Percentiles rank a stretch among this genome's conserved stretches.
Conservation (phyloP, 768 basidiomycete genomes). For the Lentinula aciculospora region DNA sequence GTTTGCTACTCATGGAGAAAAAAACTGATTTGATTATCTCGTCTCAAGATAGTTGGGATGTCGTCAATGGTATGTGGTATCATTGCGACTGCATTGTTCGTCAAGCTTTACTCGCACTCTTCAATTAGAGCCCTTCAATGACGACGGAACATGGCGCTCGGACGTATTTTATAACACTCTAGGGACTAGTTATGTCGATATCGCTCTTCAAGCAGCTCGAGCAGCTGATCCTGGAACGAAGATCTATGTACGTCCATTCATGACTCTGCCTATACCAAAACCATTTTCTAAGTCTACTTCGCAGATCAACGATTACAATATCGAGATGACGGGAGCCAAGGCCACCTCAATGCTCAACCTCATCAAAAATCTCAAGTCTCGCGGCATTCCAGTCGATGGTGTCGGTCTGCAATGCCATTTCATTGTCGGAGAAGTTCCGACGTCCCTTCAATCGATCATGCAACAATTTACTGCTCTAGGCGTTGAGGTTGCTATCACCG, state of each 20-base stretch:
- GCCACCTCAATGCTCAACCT: constrained; percentile 51
- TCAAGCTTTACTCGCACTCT: not conserved
- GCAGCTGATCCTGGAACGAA: constrained; percentile 50
- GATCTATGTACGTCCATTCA: constrained; percentile 38
- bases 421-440: constrained; percentile 51
- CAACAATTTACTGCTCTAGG: constrained; percentile 52
- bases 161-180: constrained; percentile 49
- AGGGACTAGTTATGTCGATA: constrained; percentile 41
- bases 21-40: not conserved
- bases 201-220: constrained; percentile 48
- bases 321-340: constrained; percentile 43
- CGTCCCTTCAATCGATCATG: constrained; percentile 38
- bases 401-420: constrained; percentile 59
- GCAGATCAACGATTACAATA: constrained; percentile 20
- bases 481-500: constrained; percentile 64
- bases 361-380: constrained; percentile 38
- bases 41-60: constrained; percentile 41
- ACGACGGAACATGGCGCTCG: constrained; percentile 50
- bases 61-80: constrained; percentile 35
- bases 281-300: not conserved
- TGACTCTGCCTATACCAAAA: not conserved
- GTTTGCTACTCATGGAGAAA: not conserved
- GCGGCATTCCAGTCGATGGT: constrained; percentile 52
- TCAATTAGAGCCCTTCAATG: constrained; percentile 46
- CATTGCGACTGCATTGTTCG: not conserved